These are phyloP conservation scores for Begonia masoniana DNA, from an alignment of 306 rosid species.

Conservation along the genomic window DNA sequence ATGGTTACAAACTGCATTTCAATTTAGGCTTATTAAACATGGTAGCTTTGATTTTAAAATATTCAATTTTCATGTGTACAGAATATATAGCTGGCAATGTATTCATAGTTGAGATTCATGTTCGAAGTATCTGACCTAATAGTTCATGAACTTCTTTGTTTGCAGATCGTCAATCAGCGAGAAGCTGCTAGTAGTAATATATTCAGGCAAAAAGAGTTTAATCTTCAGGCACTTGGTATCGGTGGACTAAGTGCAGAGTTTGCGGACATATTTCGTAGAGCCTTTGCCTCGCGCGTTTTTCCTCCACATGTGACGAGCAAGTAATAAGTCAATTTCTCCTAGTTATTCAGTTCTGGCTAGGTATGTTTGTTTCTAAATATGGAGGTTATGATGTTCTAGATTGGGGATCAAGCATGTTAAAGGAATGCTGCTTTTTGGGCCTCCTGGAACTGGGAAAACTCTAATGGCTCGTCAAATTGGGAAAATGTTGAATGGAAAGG, in stretches of 20 bases:
- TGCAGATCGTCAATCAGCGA: constrained; percentile 85
- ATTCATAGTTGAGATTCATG: too few species aligned
- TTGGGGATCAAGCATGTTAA: constrained; percentile 97
- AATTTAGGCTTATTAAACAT: too few species aligned
- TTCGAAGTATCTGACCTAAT: too few species aligned
- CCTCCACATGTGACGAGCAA: constrained; percentile 92
- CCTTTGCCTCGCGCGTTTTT: constrained; percentile 97
- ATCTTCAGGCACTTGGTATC: constrained; percentile 85
- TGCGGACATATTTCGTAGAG: constrained; percentile 96
- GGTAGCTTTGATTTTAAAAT: too few species aligned
- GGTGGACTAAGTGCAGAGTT: constrained; percentile 93
- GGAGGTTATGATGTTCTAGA: constrained; percentile 38
- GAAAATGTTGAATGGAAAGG: constrained; percentile 86
- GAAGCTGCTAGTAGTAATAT: constrained; percentile 82
- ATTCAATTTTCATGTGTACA: too few species aligned
- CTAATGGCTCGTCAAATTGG: constrained; percentile 99
- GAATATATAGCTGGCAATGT: too few species aligned
- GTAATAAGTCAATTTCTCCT: constrained; percentile 32
- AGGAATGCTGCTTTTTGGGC: constrained; percentile 95
- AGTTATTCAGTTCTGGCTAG: constrained; percentile 10
- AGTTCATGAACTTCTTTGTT: background rate
- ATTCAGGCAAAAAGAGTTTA: constrained; percentile 87
- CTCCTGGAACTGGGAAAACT: constrained; percentile 99
- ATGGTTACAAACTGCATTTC: too few species aligned
- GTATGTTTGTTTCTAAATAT: constrained; percentile 18